These are phyloP conservation scores for Botrytis sinoallii DNA, from an alignment of 2,329 filamentous ascomycete genomes.

Conservation along the genomic window DNA sequence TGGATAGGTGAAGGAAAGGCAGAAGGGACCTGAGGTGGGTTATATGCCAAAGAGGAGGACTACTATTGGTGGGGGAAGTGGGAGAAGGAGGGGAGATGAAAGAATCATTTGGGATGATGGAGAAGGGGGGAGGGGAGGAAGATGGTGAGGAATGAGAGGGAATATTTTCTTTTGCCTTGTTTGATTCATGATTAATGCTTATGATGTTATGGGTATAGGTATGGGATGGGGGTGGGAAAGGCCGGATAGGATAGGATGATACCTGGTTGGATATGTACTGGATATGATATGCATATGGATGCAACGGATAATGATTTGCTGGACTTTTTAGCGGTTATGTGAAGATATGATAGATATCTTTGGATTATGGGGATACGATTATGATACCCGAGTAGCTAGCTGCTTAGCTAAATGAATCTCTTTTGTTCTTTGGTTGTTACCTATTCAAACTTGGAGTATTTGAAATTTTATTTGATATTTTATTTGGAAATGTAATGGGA, in stretches of 20 bases:
- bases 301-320: neutral
- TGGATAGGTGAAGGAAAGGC: constrained; percentile 24
- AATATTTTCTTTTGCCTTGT: neutral
- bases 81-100: constrained; percentile 2
- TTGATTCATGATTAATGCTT: neutral
- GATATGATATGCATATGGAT: neutral
- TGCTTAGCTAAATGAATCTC: neutral
- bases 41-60: constrained; percentile 14
- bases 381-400: neutral
- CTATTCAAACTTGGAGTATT: neutral
- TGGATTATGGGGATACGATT: neutral
- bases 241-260: neutral
- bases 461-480: neutral
- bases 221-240: neutral
- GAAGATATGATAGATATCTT: neutral
- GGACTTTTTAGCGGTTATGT: no score
- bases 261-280: neutral
- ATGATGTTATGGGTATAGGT: neutral
- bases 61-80: neutral
- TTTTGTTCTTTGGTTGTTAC: neutral
- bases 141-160: neutral
- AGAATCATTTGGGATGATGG: constrained; percentile 18
- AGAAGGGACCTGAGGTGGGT: constrained; percentile 13
- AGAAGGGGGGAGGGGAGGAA: constrained; percentile 11
- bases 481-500: neutral